These are phyloP conservation scores for Yamadazyma blattariae DNA, from an alignment of 1,139 yeast species.

Conservation along the genomic window DNA sequence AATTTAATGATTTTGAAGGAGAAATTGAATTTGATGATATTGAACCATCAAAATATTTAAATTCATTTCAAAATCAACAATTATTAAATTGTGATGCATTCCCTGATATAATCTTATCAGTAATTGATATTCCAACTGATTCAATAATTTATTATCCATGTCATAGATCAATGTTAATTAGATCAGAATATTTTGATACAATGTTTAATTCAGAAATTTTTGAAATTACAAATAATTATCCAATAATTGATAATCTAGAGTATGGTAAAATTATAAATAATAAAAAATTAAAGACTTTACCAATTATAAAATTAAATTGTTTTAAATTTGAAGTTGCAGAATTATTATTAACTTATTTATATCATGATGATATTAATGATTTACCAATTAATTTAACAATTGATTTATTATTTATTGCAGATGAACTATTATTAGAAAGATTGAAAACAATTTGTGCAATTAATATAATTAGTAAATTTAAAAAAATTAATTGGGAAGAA, in stretches of 20 bases:
- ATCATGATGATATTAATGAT: constrained; percentile 53
- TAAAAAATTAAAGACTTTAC: constrained; percentile 20
- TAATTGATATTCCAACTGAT: constrained; percentile 28
- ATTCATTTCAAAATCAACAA: constrained; percentile 13
- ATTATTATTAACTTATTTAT: constrained; percentile 53
- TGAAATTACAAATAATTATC: constrained; percentile 16
- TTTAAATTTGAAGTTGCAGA: constrained; percentile 43
- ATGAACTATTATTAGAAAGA: constrained; percentile 58
- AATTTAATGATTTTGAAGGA: constrained; percentile 13
- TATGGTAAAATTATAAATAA: constrained; percentile 20
- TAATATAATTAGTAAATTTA: constrained; percentile 43
- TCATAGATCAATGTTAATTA: constrained; percentile 56
- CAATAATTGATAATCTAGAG: constrained; percentile 5
- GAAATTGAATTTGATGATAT: constrained; percentile 34
- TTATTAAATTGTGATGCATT: constrained; percentile 24
- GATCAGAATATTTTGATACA: constrained; percentile 64
- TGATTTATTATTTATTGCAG: constrained; percentile 60
- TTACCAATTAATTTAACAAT: constrained; percentile 50
- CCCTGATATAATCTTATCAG: constrained; percentile 51
- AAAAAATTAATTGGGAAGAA: constrained; percentile 19
- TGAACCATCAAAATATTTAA: constrained; percentile 17
- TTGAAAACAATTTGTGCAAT: constrained; percentile 67
- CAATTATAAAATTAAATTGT: constrained; percentile 26
- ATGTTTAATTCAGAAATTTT: constrained; percentile 56
- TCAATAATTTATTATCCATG: constrained; percentile 50